Conservation (phyloP, 805 yeast genomes). For the Wickerhamiella alocasiicola region DNA sequence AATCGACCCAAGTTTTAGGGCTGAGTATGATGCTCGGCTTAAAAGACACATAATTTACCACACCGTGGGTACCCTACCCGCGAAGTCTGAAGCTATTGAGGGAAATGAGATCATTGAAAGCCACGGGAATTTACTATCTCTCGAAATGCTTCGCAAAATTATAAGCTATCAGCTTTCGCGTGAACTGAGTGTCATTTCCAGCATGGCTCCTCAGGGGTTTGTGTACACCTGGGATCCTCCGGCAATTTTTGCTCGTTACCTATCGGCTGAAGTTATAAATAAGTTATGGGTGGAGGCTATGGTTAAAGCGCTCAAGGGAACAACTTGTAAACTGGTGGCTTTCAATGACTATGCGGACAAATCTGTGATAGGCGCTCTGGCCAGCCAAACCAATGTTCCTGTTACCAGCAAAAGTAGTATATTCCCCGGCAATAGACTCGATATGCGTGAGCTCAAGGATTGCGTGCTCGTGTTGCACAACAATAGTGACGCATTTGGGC, state of each 20-base stretch:
- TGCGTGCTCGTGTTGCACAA: slow-evolving; percentile 16
- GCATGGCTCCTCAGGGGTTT: slow-evolving; percentile 8
- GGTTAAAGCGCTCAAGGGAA: slow-evolving; percentile 7
- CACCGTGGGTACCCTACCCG: slow-evolving; percentile 9
- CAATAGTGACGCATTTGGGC: slow-evolving; percentile 20
- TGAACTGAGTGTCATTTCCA: slow-evolving; percentile 10
- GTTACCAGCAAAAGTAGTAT: slow-evolving; percentile 6
- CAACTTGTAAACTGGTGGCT: slow-evolving; percentile 12
- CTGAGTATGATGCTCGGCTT: slow-evolving; percentile 13
- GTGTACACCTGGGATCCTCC: slow-evolving; percentile 22
- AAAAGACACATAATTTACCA: slow-evolving; percentile 12
- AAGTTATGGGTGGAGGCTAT: slow-evolving; percentile 15
- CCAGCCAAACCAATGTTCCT: background rate
- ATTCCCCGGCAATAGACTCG: background rate
- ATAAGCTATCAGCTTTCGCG: slow-evolving; percentile 13
- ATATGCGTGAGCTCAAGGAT: background rate
- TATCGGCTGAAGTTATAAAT: slow-evolving; percentile 14
- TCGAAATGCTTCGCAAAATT: slow-evolving; percentile 14
- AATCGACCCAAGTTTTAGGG: background rate
- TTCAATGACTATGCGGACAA: slow-evolving; percentile 18
- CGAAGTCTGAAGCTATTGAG: background rate
- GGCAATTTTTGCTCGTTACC: slow-evolving; percentile 16
- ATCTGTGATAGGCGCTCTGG: slow-evolving; percentile 10
- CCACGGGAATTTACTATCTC: slow-evolving; percentile 9
- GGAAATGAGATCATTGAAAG: background rate